Base-by-base conservation (phyloP, 2,329 filamentous ascomycete genomes). In the Colletotrichum sp. region DNA sequence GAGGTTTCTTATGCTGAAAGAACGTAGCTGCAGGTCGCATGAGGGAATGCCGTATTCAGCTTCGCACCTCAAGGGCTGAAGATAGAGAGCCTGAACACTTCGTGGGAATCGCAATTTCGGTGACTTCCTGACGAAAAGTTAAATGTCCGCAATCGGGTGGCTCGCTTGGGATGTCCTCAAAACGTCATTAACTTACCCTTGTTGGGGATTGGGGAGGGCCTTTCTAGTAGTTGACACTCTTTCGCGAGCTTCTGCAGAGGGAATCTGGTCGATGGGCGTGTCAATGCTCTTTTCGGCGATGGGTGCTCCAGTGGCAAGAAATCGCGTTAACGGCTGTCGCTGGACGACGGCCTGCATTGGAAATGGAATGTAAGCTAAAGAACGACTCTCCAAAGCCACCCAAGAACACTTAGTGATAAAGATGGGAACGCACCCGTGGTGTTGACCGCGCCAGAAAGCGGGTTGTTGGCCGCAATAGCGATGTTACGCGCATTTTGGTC, bases 1-100 rank as follows among this genome's bases (percentile, higher is more conserved):
- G 75, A 99, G 92, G 80, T 98, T 97, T 75, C 96, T 95, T 43
- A 96, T 89, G 81, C 91, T 96, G 89, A 95, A 99, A 39, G 96
- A 98, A 79, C 97, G 95, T 65, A 99, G 88, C 84, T 99, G 97
- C 39, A 99, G 92, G 84, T 98, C 94, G 87, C 95, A 98, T 13
- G 94, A 92, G 15, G 96, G 96, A 43, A 98, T 91, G 67, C 95
- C 95, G 82, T 95, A 93, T 81, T 93, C 85, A 61, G 94, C 89
- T 82, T 92, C 88, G 78, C 94, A 93, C 80, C 94, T 95, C 67
- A 99, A 89, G 18, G 97, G 96, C 78, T 93, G 92, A 66, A 98
- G 91, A 85, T 98, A 97, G 60, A 98, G 88, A 48, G 96, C 95
- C 87, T 98, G 94, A 34, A 99, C 92, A 77, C 93, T 92, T 80